A percentile compares a stretch with the other conserved stretches of the same genome.
Evolutionary conservation across 148 eudicot genomes (phyloP).

Genomic region (Bassia scoparia): DNA sequence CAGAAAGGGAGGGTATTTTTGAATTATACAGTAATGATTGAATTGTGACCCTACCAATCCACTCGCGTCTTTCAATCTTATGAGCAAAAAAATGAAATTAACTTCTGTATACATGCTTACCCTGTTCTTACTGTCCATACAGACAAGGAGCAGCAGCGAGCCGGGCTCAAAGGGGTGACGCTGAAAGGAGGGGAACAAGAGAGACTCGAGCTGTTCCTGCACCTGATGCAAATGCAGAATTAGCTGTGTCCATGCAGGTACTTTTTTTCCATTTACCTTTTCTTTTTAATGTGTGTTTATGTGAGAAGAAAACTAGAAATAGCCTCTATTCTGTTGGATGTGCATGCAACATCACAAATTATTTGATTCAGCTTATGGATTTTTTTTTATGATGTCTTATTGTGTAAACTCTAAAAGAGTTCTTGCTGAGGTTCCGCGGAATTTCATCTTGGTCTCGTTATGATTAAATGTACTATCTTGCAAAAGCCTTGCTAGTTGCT

Average conservation of each 20-base stretch:
- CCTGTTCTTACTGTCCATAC: constrained; percentile 20
- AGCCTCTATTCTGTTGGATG: constrained; percentile 6
- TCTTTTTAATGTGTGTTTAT: background rate
- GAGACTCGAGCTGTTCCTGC: constrained; percentile 92
- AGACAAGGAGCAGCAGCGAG: constrained; percentile 70
- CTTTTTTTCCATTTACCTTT: background rate
- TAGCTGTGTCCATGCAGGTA: constrained; percentile 81
- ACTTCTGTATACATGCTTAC: constrained; percentile 9
- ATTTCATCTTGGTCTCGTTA: background rate
- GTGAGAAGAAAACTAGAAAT: background rate
- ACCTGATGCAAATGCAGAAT: constrained; percentile 91
- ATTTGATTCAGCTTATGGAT: background rate
- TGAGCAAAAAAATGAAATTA: background rate
- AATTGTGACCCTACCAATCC: background rate
- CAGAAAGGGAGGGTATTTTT: background rate
- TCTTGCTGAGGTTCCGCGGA: background rate
- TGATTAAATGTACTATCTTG: background rate
- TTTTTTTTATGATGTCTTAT: background rate
- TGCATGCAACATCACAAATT: background rate
- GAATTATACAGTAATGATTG: background rate
- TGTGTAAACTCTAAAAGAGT: too few species aligned
- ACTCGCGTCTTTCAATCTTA: background rate
- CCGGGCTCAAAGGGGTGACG: constrained; percentile 43
- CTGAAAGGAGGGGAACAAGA: constrained; percentile 57
- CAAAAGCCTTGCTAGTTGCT: background rate